Percentiles rank a stretch among this genome's conserved stretches.
phyloP scores from a whole-genome alignment of 495 filamentous ascomycete genomes.

The Trichodelitschia bisporula region DNA sequence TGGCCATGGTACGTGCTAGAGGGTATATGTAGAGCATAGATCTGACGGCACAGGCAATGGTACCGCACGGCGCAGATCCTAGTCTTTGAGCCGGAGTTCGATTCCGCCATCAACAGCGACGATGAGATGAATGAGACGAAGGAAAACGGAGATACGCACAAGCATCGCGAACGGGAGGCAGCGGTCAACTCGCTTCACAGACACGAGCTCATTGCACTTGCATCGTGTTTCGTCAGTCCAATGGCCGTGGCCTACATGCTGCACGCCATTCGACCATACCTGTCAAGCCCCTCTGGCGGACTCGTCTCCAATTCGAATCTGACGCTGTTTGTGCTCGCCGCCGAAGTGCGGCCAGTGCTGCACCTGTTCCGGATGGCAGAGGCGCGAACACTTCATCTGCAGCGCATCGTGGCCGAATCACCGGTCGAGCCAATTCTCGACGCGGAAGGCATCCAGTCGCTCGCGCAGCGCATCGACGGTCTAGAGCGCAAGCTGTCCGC shows the following conservation, averaged over 20 bases:
- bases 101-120: constrained; percentile 14
- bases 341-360: constrained; percentile 57
- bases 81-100: constrained; percentile 3
- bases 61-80: constrained; percentile 42
- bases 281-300: constrained; percentile 64
- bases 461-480: constrained; percentile 39
- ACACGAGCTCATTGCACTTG: constrained; percentile 49
- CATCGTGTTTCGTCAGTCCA: constrained; percentile 59
- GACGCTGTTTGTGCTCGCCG: constrained; percentile 75
- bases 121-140: constrained; percentile 19
- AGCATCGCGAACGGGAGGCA: too few relatives aligned
- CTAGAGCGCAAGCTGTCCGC: constrained; percentile 35
- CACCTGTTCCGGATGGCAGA: constrained; percentile 65
- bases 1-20: constrained; percentile 51
- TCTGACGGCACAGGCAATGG: constrained; percentile 44
- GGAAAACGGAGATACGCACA: constrained; percentile 2
- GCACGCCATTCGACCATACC: constrained; percentile 44
- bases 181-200: constrained; percentile 32
- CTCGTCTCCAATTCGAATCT: constrained; percentile 81
- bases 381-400: constrained; percentile 57
- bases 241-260: constrained; percentile 54
- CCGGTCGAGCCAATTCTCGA: constrained; percentile 21
- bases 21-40: neutral
- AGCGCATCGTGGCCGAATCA: constrained; percentile 33
- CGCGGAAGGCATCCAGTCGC: constrained; percentile 15